Conservation (phyloP, 352 stramenopile species). For the Globisporangium nodosum region DNA sequence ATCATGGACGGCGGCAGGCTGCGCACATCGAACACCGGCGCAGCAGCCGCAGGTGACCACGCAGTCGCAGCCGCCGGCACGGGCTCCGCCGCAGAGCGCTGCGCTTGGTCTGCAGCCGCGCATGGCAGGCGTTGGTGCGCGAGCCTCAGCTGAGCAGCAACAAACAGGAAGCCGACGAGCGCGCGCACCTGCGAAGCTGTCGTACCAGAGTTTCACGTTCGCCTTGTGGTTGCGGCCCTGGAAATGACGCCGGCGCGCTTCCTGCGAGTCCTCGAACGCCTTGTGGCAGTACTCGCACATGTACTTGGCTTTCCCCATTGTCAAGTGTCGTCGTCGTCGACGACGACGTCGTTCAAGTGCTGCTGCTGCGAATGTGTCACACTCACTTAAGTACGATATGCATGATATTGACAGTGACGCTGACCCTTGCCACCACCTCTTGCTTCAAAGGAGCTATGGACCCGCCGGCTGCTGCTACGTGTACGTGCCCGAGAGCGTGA, state of each 20-base stretch:
- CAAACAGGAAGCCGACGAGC: not conserved
- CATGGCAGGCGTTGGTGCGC: not conserved
- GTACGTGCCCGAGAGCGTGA: conserved; percentile 74
- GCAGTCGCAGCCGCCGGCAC: not conserved
- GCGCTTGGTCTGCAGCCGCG: conserved; percentile 32
- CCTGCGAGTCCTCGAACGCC: conserved; percentile 72
- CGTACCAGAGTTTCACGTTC: conserved; percentile 86
- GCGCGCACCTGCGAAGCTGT: conserved; percentile 66
- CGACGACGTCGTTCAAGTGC: too few species aligned
- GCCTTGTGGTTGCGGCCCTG: conserved; percentile 64
- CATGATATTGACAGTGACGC: not conserved
- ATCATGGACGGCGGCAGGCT: conserved; percentile 72
- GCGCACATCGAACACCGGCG: conserved; percentile 10
- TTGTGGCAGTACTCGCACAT: conserved; percentile 81
- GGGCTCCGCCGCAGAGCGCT: conserved; percentile 8
- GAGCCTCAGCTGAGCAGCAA: not conserved
- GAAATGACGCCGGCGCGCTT: conserved; percentile 59
- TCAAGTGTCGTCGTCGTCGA: too few species aligned
- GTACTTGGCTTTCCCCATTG: conserved; percentile 53
- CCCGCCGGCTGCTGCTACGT: conserved; percentile 29
- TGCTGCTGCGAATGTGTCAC: not conserved
- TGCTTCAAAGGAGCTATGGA: too few species aligned
- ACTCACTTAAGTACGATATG: conserved; percentile 34
- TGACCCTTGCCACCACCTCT: too few species aligned
- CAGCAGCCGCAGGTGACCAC: not conserved